These are phyloP conservation scores for Talaromyces amestolkiae DNA, from an alignment of 2,329 filamentous ascomycete genomes.

Conservation along the genomic window DNA sequence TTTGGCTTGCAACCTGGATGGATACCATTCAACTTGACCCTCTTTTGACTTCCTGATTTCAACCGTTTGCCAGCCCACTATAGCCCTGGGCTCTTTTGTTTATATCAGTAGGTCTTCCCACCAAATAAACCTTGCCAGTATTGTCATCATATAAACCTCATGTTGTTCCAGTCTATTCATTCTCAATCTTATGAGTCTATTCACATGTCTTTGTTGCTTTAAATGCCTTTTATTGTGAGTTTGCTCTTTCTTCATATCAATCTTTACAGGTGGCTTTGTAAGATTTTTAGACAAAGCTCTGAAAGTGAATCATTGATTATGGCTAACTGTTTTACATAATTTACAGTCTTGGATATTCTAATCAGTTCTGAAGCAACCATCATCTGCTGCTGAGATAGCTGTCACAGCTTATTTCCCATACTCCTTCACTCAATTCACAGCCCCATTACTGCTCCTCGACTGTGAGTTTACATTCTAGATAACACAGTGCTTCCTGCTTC, in stretches of 20 bases:
- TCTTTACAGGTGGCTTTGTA: background rate
- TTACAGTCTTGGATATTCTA: background rate
- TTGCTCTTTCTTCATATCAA: background rate
- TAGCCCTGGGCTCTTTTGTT: background rate
- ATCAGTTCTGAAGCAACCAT: background rate
- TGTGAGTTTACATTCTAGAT: background rate
- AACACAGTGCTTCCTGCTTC: background rate
- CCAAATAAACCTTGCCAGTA: too few relatives aligned
- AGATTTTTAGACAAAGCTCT: background rate
- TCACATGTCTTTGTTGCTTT: background rate
- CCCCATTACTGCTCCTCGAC: background rate
- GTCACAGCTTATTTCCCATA: background rate
- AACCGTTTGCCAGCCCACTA: background rate
- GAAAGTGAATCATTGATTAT: background rate
- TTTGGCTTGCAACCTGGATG: background rate
- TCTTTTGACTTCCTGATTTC: background rate
- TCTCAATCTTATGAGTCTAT: too few relatives aligned
- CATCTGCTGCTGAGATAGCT: background rate
- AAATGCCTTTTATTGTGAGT: background rate
- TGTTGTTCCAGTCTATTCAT: background rate
- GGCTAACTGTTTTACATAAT: too few relatives aligned
- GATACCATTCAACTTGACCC: background rate
- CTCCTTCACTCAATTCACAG: background rate
- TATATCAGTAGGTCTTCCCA: background rate
- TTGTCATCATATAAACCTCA: too few relatives aligned